phyloP scores from a whole-genome alignment of 2,329 filamentous ascomycete genomes.

The Colletotrichum filicis region DNA sequence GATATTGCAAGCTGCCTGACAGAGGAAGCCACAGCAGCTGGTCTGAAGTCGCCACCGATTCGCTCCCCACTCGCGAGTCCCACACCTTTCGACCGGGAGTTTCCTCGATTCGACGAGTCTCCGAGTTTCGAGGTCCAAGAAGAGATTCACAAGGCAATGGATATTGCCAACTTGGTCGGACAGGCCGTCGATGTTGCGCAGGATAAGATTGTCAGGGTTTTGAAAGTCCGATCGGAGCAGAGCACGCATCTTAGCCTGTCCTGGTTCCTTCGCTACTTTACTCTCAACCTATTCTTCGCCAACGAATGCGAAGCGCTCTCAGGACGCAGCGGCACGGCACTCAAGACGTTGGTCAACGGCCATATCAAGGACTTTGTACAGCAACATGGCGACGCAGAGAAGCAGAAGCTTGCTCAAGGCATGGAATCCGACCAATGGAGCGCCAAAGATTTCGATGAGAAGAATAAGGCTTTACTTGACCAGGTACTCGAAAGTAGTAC shows the following conservation, averaged over 20 bases:
- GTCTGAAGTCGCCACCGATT: constrained; percentile 58
- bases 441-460: constrained; percentile 78
- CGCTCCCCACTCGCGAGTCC: constrained; percentile 66
- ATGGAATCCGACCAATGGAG: constrained; percentile 88
- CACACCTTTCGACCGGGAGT: constrained; percentile 37
- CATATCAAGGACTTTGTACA: constrained; percentile 87
- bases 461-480: constrained; percentile 68
- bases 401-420: constrained; percentile 77
- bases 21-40: constrained; percentile 48
- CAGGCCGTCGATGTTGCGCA: constrained; percentile 86
- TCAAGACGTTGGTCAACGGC: constrained; percentile 83
- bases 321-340: constrained; percentile 77
- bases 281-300: constrained; percentile 82
- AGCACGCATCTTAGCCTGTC: constrained; percentile 74
- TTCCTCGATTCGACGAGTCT: constrained; percentile 21
- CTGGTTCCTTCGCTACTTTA: constrained; percentile 84
- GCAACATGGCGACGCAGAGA: constrained; percentile 75
- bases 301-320: constrained; percentile 90
- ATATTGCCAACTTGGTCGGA: constrained; percentile 80
- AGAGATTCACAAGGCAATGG: constrained; percentile 80
- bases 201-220: constrained; percentile 78
- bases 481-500: constrained; percentile 77
- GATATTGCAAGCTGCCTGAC: constrained; percentile 87
- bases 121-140: constrained; percentile 69
- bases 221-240: constrained; percentile 82